Evolutionary conservation across 352 stramenopile species (phyloP).

Genomic region (Phytopythium sindhum): DNA sequence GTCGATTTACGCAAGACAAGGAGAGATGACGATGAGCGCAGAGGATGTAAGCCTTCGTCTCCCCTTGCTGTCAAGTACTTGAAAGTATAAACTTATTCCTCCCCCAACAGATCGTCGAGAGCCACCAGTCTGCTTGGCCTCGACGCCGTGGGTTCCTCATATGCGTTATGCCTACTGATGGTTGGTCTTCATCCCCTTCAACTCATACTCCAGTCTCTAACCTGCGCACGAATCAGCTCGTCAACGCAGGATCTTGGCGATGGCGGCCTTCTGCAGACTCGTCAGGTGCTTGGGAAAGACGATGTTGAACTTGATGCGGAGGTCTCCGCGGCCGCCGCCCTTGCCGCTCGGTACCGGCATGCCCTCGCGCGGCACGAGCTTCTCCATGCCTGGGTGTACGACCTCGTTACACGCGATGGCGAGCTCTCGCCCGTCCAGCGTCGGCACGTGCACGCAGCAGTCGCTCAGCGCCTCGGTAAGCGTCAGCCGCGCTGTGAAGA

Average conservation of each 20-base stretch:
- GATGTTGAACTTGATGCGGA: slow-evolving; percentile 96
- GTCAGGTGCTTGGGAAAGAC: slow-evolving; percentile 94
- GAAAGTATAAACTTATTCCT: slow-evolving; percentile 11
- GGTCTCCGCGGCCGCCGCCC: slow-evolving; percentile 77
- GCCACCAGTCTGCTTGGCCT: neutral
- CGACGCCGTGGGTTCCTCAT: neutral
- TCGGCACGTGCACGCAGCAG: slow-evolving; percentile 93
- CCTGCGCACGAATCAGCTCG: neutral
- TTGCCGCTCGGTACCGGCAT: slow-evolving; percentile 89
- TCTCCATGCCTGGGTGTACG: slow-evolving; percentile 87
- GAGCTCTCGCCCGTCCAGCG: slow-evolving; percentile 94
- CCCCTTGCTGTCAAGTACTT: slow-evolving; percentile 5
- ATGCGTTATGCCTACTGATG: neutral
- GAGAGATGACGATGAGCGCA: neutral
- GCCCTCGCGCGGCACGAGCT: slow-evolving; percentile 92
- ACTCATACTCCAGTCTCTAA: neutral
- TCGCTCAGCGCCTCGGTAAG: slow-evolving; percentile 95
- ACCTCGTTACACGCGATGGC: slow-evolving; percentile 92
- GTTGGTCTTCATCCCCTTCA: neutral
- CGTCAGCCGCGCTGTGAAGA: slow-evolving; percentile 92
- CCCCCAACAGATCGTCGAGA: neutral
- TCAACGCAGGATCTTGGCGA: slow-evolving; percentile 78
- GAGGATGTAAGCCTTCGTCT: neutral
- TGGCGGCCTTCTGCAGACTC: slow-evolving; percentile 87
- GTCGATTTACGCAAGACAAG: slow-evolving; percentile 1